Conservation (phyloP, 1,139 yeast genomes). For the Scheffersomyces quercinus region DNA sequence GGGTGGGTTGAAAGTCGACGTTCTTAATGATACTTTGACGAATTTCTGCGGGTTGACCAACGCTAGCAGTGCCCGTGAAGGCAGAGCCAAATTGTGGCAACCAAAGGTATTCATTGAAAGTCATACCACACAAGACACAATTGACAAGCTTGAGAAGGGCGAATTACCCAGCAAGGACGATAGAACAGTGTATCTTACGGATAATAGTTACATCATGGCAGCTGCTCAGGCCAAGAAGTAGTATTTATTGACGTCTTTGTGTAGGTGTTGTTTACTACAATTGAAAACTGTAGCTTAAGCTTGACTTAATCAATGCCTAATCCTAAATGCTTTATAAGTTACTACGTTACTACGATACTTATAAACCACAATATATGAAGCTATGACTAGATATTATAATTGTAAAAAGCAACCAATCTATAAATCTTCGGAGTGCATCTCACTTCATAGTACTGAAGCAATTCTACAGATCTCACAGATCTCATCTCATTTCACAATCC, state of each 20-base stretch:
- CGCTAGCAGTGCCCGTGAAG: slow-evolving; percentile 24
- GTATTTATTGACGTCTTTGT: slow-evolving; percentile 6
- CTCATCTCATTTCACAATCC: too few species aligned
- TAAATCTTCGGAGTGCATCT: too few species aligned
- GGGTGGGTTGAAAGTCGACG: slow-evolving; percentile 33
- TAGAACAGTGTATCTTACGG: slow-evolving; percentile 15
- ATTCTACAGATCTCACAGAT: too few species aligned
- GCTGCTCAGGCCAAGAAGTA: slow-evolving; percentile 15
- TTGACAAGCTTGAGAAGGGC: slow-evolving; percentile 17
- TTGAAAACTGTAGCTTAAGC: too few species aligned
- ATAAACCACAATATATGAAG: too few species aligned
- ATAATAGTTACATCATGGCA: slow-evolving; percentile 26
- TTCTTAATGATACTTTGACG: slow-evolving; percentile 23
- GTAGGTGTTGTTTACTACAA: too few species aligned
- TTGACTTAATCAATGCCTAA: too few species aligned
- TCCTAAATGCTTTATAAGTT: too few species aligned
- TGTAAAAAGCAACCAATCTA: too few species aligned
- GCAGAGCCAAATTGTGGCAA: slow-evolving; percentile 25
- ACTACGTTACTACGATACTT: too few species aligned
- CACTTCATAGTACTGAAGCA: too few species aligned
- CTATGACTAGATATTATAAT: too few species aligned
- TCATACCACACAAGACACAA: slow-evolving; percentile 21
- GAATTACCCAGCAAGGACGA: slow-evolving; percentile 14
- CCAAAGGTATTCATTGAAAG: slow-evolving; percentile 20
- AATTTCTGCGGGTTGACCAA: slow-evolving; percentile 22